Evolutionary conservation across 2,329 filamentous ascomycete species (phyloP).

Genomic region (Calonectria fujianensis): DNA sequence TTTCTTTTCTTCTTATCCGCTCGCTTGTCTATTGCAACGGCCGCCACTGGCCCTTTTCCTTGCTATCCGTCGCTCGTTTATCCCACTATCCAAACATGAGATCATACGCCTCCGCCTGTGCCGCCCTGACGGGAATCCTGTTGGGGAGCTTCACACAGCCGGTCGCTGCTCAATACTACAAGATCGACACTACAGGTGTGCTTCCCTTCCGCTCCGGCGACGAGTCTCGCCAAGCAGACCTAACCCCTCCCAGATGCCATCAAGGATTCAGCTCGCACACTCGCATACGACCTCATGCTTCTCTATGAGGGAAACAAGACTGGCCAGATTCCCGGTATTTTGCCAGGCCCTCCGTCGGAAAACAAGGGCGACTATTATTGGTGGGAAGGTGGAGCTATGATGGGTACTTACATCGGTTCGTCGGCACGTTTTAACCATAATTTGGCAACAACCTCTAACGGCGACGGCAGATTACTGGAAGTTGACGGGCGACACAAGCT

Average conservation of each 20-base stretch:
- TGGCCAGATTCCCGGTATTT: constrained; percentile 73
- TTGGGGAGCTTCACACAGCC: constrained; percentile 45
- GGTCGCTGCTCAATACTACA: constrained; percentile 55
- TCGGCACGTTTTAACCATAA: background rate
- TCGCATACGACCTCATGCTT: constrained; percentile 71
- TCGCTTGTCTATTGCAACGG: constrained; percentile 23
- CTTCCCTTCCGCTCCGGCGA: background rate
- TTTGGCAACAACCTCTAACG: background rate
- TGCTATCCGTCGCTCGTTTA: constrained; percentile 5
- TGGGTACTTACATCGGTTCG: constrained; percentile 76
- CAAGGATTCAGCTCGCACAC: constrained; percentile 65
- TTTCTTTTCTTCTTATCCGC: constrained; percentile 17
- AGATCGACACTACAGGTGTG: constrained; percentile 59
- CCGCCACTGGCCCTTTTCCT: constrained; percentile 6
- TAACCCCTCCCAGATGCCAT: constrained; percentile 64
- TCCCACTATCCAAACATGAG: constrained; percentile 24
- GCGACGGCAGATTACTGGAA: constrained; percentile 75
- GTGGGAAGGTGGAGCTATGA: constrained; percentile 84
- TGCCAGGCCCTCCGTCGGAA: constrained; percentile 72
- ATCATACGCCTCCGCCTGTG: constrained; percentile 31
- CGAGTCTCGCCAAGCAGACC: background rate
- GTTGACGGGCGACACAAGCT: constrained; percentile 77
- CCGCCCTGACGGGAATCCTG: constrained; percentile 44
- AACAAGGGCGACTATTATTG: constrained; percentile 78
- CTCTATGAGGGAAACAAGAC: constrained; percentile 71